Base-by-base conservation (phyloP, 2,329 filamentous ascomycete species). In the Phoma sp. region DNA sequence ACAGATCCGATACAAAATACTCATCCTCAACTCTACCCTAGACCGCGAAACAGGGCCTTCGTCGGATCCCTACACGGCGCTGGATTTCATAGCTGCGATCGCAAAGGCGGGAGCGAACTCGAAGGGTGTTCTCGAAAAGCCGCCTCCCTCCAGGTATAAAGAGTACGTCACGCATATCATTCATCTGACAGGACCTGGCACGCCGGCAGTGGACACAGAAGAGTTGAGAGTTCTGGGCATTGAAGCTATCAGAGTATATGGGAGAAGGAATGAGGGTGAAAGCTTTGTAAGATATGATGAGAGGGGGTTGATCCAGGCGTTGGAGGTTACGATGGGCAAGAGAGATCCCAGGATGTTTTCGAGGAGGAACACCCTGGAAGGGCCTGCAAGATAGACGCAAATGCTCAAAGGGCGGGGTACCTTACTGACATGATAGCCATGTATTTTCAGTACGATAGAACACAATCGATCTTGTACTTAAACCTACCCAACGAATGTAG, bases 31-130 rank as follows among this genome's bases (percentile, higher is more conserved):
- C 68, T 90, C 91, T 18, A 89, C 84, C 1, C 79, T 89, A 0
- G 93, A 98, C 68, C 87, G 93, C 9, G 93, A 98, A 78, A 96
- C 92, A 0, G 91, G 92, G 0, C 91, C 92, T 0, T 80, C 80
- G 0, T 70, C 69, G 0, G 58, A 81, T 0, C 86, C 89, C 0
- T 92, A 91, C 68, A 85, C 86, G 0, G 93, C 91, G 0, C 77
- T 85, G 0, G 92, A 96, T 66, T 98, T 98, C 69, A 84, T 97
- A 0, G 84, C 83, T 10, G 91, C 93, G 0, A 89, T 98, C 39
- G 86, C 86, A 0, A 83, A 86, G 18, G 93, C 92, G 1, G 59
- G 62, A 0, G 64, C 65, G 3, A 84, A 92, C 62, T 92, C 87
- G 7, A 59, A 61, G 29, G 59, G 60, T 7, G 18, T 47, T 0